Evolutionary conservation across 768 basidiomycete genomes (phyloP), one percentile per base, ranked within the genome.

Genomic region (Albatrellus ellisii): DNA sequence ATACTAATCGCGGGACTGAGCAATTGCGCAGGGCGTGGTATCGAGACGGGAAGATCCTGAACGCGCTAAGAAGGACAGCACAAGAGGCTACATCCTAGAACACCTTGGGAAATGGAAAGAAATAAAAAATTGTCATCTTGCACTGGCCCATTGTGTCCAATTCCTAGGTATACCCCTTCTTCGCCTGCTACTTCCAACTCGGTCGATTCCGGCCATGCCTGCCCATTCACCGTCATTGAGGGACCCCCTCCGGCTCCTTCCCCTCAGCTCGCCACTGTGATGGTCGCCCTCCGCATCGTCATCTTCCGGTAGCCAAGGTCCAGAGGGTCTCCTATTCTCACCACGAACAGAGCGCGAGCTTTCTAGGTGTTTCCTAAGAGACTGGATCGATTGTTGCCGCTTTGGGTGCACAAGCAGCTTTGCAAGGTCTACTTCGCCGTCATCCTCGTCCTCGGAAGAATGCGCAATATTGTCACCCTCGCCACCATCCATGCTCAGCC

Each of bases 361-460:
- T 2, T 60, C 63, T 15, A 85, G 62, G 51, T 83, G 81, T 46
- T 65, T 76, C 43, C 80, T 65, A 43, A 86, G 60, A 55, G 80
- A 83, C 50, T 66, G 72, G 47, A 85, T 84, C 14, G 81, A 83
- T 45, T 76, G 69, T 53, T 86, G 82, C 28, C 82, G 66, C 55
- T 75, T 80, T 15, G 83, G 69, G 6, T 74, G 79, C 21, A 80
- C 73, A 26, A 86, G 72, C 42, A 85, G 67, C 21, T 69, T 68
- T 12, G 79, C 75, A 29, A 85, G 64, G 52, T 76, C 70, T 35
- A 83, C 61, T 52, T 83, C 82, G 12, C 65, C 61, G 14, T 62
- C 68, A 29, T 71, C 73, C 11, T 71, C 68, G 6, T 70, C 69
- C 3, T 64, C 64, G 4, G 36, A 52, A 54, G 48, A 48, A 38